Base-by-base conservation (phyloP, 306 rosid species). In the Rubus parviflorus region DNA sequence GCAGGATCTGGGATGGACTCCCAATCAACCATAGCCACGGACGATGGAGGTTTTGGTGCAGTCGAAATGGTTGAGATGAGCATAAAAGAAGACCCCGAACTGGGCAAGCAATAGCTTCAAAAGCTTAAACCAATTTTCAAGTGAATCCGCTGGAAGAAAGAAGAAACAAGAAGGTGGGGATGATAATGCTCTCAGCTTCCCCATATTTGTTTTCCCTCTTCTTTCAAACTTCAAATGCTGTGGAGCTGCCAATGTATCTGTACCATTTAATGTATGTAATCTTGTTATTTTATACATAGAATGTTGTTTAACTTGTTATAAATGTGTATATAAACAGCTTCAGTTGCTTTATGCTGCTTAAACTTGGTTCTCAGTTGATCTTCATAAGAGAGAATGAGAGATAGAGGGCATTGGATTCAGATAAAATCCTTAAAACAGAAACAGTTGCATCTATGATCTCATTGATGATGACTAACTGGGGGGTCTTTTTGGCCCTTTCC, bases 1-100 rank as follows among this genome's bases (percentile, higher is more conserved):
- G 93, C 98, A 0, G 99, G 97, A 6, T 89, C 93, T 0, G 99
- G 98, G 15, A 87, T 95, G 16, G 99, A 95, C 70, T 92, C 97
- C 3, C 92, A 88, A 22, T 90, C 97, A 46, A 89, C 97, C 37
- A 91, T 92, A 73, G 91, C 83, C 76, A 64, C 90, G 0, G 94
- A 90, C 0, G 93, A 87, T 12, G 89, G 83, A 70, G 89, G 88
- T 42, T 90, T 90, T 75, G 69, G 82, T 60, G 76, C 81, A 0
- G 78, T 94, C 12, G 97, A 88, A 58, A 89, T 87, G 90, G 90
- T 90, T 62, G 97, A 89, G 48, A 90, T 95, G 99, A 96, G 90
- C 86, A 88, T 96, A 70, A 85, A 86, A 79, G 99, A 96, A 86
- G 93, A 69, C 73, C 94, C 99, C 15, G 97, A 92, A 85, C 74